These are phyloP conservation scores for Cubamyces lactineus DNA, from an alignment of 768 basidiomycete species.

Conservation along the genomic window DNA sequence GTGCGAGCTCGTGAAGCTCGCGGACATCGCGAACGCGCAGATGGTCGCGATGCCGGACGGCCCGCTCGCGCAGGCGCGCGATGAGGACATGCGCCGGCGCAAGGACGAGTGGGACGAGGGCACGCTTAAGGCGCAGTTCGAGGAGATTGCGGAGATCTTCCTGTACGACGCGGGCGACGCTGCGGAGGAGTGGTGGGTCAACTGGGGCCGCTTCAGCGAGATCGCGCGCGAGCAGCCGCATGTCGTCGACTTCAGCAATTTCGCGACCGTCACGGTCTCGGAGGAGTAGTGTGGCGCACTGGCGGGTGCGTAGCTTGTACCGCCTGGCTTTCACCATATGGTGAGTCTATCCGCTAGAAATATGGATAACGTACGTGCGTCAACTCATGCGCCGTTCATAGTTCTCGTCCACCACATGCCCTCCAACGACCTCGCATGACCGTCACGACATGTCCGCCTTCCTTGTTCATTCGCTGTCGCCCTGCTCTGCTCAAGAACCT, in stretches of 20 bases:
- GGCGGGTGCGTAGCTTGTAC: background rate
- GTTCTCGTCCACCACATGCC: background rate
- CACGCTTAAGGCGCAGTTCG: constrained; percentile 52
- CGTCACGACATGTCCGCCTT: background rate
- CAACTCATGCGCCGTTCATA: background rate
- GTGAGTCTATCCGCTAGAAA: background rate
- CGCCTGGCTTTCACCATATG: background rate
- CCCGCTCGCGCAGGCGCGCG: constrained; percentile 48
- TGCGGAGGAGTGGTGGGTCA: constrained; percentile 69
- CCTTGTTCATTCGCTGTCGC: constrained; percentile 4
- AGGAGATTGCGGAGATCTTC: constrained; percentile 52
- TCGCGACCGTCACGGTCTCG: constrained; percentile 22
- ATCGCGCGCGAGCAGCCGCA: constrained; percentile 32
- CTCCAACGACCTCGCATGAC: constrained; percentile 10
- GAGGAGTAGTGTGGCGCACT: background rate
- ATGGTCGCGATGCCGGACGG: constrained; percentile 50
- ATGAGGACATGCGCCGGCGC: constrained; percentile 42
- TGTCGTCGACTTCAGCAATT: constrained; percentile 15
- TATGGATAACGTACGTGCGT: background rate
- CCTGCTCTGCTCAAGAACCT: constrained; percentile 6
- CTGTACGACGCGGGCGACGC: constrained; percentile 56
- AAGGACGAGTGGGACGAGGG: constrained; percentile 50
- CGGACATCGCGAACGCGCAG: constrained; percentile 49
- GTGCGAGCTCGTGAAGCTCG: constrained; percentile 47
- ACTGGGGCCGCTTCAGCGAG: constrained; percentile 54